A percentile compares a stretch with the other conserved stretches of the same genome.
These are phyloP conservation scores for Cladochytrium replicatum DNA, from an alignment of 192 early-diverging fungal genomes.

Conservation along the genomic window DNA sequence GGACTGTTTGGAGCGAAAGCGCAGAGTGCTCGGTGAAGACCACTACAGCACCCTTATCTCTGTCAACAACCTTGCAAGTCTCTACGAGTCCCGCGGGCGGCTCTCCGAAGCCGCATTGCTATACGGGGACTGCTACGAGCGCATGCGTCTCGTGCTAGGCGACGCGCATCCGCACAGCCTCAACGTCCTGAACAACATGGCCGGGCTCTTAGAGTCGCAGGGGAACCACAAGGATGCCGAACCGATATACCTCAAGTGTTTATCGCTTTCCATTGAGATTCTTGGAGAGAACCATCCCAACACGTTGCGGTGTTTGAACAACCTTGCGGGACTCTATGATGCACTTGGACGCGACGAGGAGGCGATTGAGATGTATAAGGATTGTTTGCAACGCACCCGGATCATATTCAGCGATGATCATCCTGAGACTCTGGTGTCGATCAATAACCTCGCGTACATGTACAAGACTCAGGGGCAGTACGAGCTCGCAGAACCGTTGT, in stretches of 20 bases:
- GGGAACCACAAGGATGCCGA: neutral
- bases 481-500: constrained; percentile 10
- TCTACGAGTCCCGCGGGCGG: neutral
- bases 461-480: constrained; percentile 6
- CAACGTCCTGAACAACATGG: neutral
- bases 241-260: neutral
- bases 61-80: constrained; percentile 4
- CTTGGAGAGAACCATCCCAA: neutral
- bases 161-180: neutral
- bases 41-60: constrained; percentile 8
- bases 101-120: neutral
- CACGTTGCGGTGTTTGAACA: neutral
- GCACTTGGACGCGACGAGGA: neutral
- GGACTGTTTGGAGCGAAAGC: neutral
- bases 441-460: constrained; percentile 2
- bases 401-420: neutral
- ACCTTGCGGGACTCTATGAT: neutral
- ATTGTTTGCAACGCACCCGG: neutral
- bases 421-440: neutral
- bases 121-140: neutral
- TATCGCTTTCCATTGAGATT: no score
- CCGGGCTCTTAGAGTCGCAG: neutral
- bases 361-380: neutral
- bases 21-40: constrained; percentile 1
- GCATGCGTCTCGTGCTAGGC: neutral